Conservation (phyloP, 805 yeast genomes). For the Teunomyces tritomae region DNA sequence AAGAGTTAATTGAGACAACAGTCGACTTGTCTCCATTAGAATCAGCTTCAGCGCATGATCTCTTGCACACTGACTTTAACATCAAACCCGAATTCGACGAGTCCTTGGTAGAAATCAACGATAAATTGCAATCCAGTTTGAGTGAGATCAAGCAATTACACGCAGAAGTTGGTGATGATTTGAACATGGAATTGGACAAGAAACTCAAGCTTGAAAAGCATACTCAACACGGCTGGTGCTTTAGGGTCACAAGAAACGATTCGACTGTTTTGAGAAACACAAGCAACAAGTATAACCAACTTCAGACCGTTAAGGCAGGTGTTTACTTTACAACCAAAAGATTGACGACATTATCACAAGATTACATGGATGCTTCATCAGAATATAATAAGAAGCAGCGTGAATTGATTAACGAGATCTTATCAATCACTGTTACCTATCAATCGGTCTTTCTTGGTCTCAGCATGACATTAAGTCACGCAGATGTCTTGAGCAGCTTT, state of each 20-base stretch:
- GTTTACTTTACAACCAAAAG: slow-evolving; percentile 80
- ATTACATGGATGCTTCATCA: slow-evolving; percentile 55
- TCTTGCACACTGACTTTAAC: slow-evolving; percentile 64
- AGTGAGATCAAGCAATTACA: slow-evolving; percentile 60
- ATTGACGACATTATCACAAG: slow-evolving; percentile 57
- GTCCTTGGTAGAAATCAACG: slow-evolving; percentile 58
- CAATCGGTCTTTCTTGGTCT: slow-evolving; percentile 72
- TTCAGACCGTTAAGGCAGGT: slow-evolving; percentile 94
- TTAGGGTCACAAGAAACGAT: slow-evolving; percentile 87
- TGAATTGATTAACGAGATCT: slow-evolving; percentile 77
- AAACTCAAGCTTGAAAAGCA: slow-evolving; percentile 88
- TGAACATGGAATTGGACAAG: slow-evolving; percentile 80
- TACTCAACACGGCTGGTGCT: slow-evolving; percentile 89
- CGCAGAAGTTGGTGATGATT: slow-evolving; percentile 63
- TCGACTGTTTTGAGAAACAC: slow-evolving; percentile 71
- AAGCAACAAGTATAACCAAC: slow-evolving; percentile 60
- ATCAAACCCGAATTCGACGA: slow-evolving; percentile 91
- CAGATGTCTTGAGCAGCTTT: slow-evolving; percentile 83
- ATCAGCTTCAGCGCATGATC: slow-evolving; percentile 34
- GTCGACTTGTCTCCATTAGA: slow-evolving; percentile 83
- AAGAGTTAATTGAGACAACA: slow-evolving; percentile 88
- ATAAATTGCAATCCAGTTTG: slow-evolving; percentile 53
- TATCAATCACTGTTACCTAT: slow-evolving; percentile 77
- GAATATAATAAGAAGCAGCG: slow-evolving; percentile 76
- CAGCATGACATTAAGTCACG: slow-evolving; percentile 59